Base-by-base conservation (phyloP, 2,329 filamentous ascomycete genomes). In the Fusarium chaquense region DNA sequence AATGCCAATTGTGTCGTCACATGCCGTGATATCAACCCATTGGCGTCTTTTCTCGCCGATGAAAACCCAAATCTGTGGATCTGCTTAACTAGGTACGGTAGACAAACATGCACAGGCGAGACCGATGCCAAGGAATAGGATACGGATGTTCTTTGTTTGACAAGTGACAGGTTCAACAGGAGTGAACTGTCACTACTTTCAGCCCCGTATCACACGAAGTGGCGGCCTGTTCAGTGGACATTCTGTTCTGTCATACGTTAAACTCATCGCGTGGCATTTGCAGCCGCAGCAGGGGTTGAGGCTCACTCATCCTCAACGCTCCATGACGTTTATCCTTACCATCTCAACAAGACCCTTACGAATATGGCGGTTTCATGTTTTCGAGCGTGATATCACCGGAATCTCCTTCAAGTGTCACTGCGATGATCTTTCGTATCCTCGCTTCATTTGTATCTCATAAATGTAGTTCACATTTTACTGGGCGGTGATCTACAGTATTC, bases 1-100 rank as follows among this genome's bases (percentile, higher is more conserved):
- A 40, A 40, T 40, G 13, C 26, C 67, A 28, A 58, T 69, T 58
- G n/a, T 63, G 65, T 69, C 65, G 61, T 62, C 66, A 64, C 64
- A 64, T 56, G 44, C 41, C 59, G 53, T 54, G 58, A 49, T 41
- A 65, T 40, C 30, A 46, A 32, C 15, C 28, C 41, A 63, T 68
- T 63, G 67, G 46, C n/a, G 24, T 30, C 22, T 49, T 65, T 46
- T 50, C 43, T 59, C 20, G 58, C 63, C 33, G 40, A 38, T 52
- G 55, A 66, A 52, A 73, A 74, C 68, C 68, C 70, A 74, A 72
- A 60, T 74, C 56, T 65, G 68, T 74, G 68, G 72, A 72, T 32
- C 72, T 62, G 50, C 16, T 35, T 30, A 32, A 49, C 52, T 38
- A 20, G 20, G 20, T 20, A 63, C 38, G 11, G n/a, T 40, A 26